phyloP scores from a whole-genome alignment of 257 asterid species.

The Haberlea rhodopensis region DNA sequence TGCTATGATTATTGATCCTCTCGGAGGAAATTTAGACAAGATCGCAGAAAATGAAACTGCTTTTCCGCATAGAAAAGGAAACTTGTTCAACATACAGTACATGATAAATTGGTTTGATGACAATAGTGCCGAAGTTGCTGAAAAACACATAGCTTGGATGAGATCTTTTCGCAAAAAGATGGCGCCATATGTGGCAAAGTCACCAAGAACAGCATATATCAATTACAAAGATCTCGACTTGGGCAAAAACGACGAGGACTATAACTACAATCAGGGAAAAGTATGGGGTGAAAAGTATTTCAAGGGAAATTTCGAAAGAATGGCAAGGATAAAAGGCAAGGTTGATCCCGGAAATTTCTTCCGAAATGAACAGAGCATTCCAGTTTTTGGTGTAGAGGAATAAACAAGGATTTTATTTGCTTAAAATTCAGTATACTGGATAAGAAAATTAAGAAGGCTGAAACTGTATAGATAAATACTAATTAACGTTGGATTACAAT shows the following conservation, averaged over 20 bases:
- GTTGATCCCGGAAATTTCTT: neutral
- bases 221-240: neutral
- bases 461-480: too few species aligned
- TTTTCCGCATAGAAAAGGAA: conserved; percentile 43
- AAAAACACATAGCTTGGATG: neutral
- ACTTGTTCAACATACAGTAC: conserved; percentile 37
- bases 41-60: conserved; percentile 29
- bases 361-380: neutral
- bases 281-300: neutral
- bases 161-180: neutral
- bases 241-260: neutral
- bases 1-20: conserved; percentile 33
- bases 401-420: too few species aligned
- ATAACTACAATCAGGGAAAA: neutral
- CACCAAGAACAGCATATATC: neutral
- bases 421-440: too few species aligned
- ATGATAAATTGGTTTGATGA: conserved; percentile 28
- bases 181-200: neutral
- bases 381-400: neutral
- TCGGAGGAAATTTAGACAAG: conserved; percentile 40
- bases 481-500: too few species aligned
- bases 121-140: neutral
- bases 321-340: neutral
- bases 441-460: too few species aligned
- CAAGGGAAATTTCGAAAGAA: neutral